Percentiles rank a stretch among this genome's conserved stretches.
These are phyloP conservation scores for Teunomyces barrocoloradensis DNA, from an alignment of 805 yeast species.

Conservation along the genomic window DNA sequence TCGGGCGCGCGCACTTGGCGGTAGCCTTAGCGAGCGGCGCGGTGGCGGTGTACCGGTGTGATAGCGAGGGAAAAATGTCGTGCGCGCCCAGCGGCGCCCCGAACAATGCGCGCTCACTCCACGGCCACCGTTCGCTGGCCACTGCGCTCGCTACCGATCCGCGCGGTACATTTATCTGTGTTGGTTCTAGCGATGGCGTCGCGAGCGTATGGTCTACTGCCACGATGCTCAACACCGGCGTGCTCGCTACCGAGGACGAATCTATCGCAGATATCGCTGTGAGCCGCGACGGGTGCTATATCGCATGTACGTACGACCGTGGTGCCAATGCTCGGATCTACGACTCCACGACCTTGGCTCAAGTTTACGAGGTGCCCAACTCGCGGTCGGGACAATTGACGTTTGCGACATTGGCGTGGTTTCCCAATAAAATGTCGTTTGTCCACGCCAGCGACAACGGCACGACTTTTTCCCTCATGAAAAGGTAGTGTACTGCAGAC, in stretches of 20 bases:
- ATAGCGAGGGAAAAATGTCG: not conserved
- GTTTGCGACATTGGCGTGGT: slow-evolving; percentile 30
- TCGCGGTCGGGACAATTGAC: slow-evolving; percentile 27
- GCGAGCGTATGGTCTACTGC: slow-evolving; percentile 49
- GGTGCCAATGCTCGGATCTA: slow-evolving; percentile 41
- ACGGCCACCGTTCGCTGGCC: slow-evolving; percentile 47
- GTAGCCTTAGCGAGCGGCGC: slow-evolving; percentile 50
- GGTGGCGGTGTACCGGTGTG: slow-evolving; percentile 23
- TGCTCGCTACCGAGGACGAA: slow-evolving; percentile 42
- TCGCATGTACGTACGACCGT: slow-evolving; percentile 46
- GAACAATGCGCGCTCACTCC: slow-evolving; percentile 23
- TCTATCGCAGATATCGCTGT: slow-evolving; percentile 39
- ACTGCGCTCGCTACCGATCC: slow-evolving; percentile 51
- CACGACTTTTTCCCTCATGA: slow-evolving; percentile 24
- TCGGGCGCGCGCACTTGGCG: slow-evolving; percentile 31
- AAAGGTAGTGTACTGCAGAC: not conserved
- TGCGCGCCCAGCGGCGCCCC: slow-evolving; percentile 7
- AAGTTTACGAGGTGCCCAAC: slow-evolving; percentile 30
- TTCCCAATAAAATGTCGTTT: slow-evolving; percentile 31
- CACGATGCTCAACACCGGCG: slow-evolving; percentile 34
- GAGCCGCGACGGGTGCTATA: slow-evolving; percentile 44
- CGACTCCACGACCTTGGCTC: slow-evolving; percentile 26
- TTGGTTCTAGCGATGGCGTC: slow-evolving; percentile 59
- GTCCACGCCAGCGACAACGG: slow-evolving; percentile 31
- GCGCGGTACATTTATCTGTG: slow-evolving; percentile 46